phyloP scores from a whole-genome alignment of 148 eudicot species.

The Rhododendron griersonianum region DNA sequence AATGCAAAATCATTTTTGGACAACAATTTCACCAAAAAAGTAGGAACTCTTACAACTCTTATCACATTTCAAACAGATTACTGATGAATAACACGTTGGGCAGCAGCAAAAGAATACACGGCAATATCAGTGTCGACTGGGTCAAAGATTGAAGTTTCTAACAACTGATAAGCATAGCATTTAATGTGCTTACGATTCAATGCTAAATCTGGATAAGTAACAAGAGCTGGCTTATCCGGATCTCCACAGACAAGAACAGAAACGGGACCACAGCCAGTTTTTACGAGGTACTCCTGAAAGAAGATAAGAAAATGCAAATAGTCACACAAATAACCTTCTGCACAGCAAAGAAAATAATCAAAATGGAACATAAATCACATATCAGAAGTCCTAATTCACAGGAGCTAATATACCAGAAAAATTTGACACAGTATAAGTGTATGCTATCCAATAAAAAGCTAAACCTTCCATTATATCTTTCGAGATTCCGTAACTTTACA shows the following conservation, averaged over 20 bases:
- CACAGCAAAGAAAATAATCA: not conserved
- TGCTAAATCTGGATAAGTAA: slow-evolving; percentile 90
- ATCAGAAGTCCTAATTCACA: not conserved
- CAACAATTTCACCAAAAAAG: not conserved
- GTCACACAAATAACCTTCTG: not conserved
- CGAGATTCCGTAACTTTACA: not conserved
- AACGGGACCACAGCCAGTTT: slow-evolving; percentile 62
- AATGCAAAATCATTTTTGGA: not conserved
- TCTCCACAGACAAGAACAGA: slow-evolving; percentile 79
- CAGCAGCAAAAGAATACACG: not conserved
- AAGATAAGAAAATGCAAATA: not conserved
- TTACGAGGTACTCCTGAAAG: slow-evolving; percentile 67
- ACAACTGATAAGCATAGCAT: not conserved
- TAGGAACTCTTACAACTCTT: not conserved
- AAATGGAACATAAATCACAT: slow-evolving; percentile 2
- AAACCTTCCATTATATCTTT: not conserved
- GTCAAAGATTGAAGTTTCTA: not conserved
- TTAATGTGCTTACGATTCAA: slow-evolving; percentile 62
- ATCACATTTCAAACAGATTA: not conserved
- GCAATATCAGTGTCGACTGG: not conserved
- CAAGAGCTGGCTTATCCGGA: slow-evolving; percentile 80
- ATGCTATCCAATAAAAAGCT: not conserved
- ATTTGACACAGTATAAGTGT: not conserved
- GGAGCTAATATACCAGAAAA: not conserved
- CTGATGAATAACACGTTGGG: not conserved